Evolutionary conservation across 2,329 filamentous ascomycete species (phyloP).

Genomic region (Ophidiomyces ophidiicola): DNA sequence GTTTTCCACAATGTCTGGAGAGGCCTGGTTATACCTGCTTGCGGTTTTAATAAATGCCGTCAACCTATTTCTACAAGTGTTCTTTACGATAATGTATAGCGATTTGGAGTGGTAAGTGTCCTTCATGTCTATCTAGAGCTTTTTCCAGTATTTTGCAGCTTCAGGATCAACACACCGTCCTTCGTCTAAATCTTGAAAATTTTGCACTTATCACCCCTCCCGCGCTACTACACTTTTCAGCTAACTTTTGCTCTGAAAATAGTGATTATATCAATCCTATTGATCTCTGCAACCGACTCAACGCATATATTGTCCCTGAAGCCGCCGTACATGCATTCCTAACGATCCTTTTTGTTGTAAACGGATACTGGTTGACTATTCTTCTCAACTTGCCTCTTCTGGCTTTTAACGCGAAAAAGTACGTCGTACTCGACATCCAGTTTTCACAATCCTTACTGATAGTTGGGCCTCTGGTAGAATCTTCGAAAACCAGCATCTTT

Average conservation of each 20-base stretch:
- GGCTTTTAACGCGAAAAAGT: conserved; percentile 97
- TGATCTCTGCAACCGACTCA: conserved; percentile 98
- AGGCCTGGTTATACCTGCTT: conserved; percentile 96
- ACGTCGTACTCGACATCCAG: conserved; percentile 33
- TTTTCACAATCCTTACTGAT: too few species aligned
- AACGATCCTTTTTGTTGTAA: conserved; percentile 91
- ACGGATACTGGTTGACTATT: conserved; percentile 94
- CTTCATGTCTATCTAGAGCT: background rate
- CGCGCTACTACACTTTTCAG: background rate
- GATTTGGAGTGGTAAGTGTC: conserved; percentile 90
- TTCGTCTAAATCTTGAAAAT: background rate
- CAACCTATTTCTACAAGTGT: conserved; percentile 98
- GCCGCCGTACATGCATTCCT: conserved; percentile 93
- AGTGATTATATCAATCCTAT: conserved; percentile 99
- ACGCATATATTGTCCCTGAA: conserved; percentile 98
- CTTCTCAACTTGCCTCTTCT: conserved; percentile 84
- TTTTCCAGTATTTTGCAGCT: too few species aligned
- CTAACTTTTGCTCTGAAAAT: conserved; percentile 15
- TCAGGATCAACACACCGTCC: background rate
- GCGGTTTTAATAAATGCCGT: conserved; percentile 98
- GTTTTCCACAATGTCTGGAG: conserved; percentile 69
- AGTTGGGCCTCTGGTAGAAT: conserved; percentile 49
- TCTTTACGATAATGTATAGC: conserved; percentile 99
- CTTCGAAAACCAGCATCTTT: conserved; percentile 86
- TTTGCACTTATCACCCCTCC: conserved; percentile 9